Evolutionary conservation across 106 monocot genomes (phyloP).

Genomic region (Dioscorea dumetorum): DNA sequence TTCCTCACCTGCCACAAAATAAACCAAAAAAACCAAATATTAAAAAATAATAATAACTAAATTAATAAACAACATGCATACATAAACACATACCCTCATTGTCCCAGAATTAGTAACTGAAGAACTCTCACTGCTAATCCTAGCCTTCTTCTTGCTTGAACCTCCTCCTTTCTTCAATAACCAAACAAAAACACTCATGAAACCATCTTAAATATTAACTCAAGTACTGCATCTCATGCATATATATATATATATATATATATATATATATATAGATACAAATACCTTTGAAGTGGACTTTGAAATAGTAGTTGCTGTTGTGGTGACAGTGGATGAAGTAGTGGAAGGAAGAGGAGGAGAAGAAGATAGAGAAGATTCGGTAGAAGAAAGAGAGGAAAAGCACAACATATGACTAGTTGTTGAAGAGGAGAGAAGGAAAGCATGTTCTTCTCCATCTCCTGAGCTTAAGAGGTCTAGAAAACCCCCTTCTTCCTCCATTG

Average conservation of each 20-base stretch:
- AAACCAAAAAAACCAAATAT: not conserved
- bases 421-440: conserved; percentile 7
- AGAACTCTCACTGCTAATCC: not conserved
- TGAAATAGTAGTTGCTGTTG: conserved; percentile 2
- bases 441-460: conserved; percentile 10
- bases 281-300: conserved; percentile 6
- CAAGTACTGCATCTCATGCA: not conserved
- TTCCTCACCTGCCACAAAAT: conserved; percentile 23
- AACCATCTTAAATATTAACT: not conserved
- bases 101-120: not conserved
- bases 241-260: not conserved
- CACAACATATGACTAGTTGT: conserved; percentile 7
- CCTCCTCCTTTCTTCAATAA: not conserved
- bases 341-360: conserved; percentile 21
- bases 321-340: conserved; percentile 20
- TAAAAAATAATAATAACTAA: not conserved
- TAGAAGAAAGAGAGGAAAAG: conserved; percentile 6
- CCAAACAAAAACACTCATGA: not conserved
- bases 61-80: not conserved
- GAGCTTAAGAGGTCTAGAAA: conserved; percentile 13
- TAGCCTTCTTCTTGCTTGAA: not conserved
- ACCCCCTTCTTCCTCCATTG: conserved; percentile 2
- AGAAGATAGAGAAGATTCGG: conserved; percentile 27
- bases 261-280: too few species aligned
- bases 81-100: conserved; percentile 1